phyloP scores from a whole-genome alignment of 768 basidiomycete species.

The Rhodotorula graminis region DNA sequence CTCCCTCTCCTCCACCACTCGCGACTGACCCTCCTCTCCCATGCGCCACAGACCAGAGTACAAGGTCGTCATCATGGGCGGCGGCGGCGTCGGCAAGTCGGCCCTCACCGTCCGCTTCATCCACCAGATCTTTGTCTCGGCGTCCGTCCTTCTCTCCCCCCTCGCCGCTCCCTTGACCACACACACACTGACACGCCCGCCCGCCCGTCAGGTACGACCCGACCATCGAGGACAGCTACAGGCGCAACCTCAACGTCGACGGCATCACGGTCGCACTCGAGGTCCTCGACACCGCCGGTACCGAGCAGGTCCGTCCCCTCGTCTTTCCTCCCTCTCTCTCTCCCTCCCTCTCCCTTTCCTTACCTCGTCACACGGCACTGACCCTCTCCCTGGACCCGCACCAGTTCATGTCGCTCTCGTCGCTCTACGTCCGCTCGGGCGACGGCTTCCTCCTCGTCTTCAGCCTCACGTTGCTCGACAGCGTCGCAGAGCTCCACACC shows the following conservation, averaged over 20 bases:
- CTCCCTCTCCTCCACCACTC: neutral
- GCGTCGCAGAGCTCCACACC: slow-evolving; percentile 35
- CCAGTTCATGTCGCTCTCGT: slow-evolving; percentile 43
- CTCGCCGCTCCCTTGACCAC: neutral
- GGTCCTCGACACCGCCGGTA: slow-evolving; percentile 43
- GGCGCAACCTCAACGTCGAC: slow-evolving; percentile 39
- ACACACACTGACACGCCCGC: neutral
- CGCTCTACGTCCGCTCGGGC: slow-evolving; percentile 42
- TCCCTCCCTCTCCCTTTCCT: neutral
- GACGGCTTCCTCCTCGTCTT: slow-evolving; percentile 45
- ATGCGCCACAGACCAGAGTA: slow-evolving; percentile 14
- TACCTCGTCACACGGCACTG: too few relatives aligned
- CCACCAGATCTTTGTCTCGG: slow-evolving; percentile 51
- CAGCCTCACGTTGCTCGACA: slow-evolving; percentile 39
- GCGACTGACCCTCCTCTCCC: neutral
- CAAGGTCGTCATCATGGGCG: slow-evolving; percentile 29
- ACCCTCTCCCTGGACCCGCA: neutral
- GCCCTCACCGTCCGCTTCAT: slow-evolving; percentile 97
- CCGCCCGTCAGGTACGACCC: slow-evolving; percentile 57
- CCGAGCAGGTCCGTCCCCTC: slow-evolving; percentile 55
- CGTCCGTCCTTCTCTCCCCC: neutral
- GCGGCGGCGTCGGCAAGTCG: slow-evolving; percentile 55
- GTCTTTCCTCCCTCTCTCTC: neutral
- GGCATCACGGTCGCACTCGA: slow-evolving; percentile 38
- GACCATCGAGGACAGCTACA: slow-evolving; percentile 64